Evolutionary conservation across 116 monocot species (phyloP), one percentile per base, ranked within the genome.

Genomic region (Cymodocea nodosa): DNA sequence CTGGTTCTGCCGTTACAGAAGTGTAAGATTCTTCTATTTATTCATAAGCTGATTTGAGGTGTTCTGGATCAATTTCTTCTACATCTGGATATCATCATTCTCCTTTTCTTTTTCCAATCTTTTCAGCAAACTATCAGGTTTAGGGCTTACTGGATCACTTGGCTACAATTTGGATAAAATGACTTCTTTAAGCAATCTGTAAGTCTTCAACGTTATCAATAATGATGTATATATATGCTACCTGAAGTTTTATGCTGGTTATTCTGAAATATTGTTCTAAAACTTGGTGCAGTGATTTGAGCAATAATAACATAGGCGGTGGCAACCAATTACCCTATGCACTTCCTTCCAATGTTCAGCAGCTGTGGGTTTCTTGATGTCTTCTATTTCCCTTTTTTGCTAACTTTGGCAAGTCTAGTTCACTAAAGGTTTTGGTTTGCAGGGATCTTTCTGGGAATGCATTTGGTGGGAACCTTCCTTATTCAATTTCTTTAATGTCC

Each of bases 231-330:
- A 5, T 60, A 7, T 70, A 35, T 56, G 19, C 6, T 54, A 73
- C 5, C 16, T 6, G 15, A 36, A 48, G 17, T 73, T 7, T 79
- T 34, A 50, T 9, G 20, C 8, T 51, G 17, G 5, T 71, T 24
- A 30, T 73, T 23, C 55, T 68, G 15, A 6, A 48, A 64, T 76
- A 5, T 68, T 70, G 0, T 65, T 51, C 1, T 68, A 37, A 30
- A 62, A 62, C 59, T 71, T 70, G 49, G 60, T 80, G 66, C 83
- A 97, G 97, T 66, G 97, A 97, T 65, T 25, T 88, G 80, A 97
- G 91, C 80, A 91, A 82, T 60, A 97, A 97, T 65, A 88, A 91
- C 60, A 67, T 97, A 40, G 97, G 91, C 75, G 70, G 77, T 59
- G 76, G 84, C 58, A 73, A 37, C 56, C 68, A 65, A 52, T 79